Conservation (phyloP, 257 asterid genomes). For the Hygrophila difformis region DNA sequence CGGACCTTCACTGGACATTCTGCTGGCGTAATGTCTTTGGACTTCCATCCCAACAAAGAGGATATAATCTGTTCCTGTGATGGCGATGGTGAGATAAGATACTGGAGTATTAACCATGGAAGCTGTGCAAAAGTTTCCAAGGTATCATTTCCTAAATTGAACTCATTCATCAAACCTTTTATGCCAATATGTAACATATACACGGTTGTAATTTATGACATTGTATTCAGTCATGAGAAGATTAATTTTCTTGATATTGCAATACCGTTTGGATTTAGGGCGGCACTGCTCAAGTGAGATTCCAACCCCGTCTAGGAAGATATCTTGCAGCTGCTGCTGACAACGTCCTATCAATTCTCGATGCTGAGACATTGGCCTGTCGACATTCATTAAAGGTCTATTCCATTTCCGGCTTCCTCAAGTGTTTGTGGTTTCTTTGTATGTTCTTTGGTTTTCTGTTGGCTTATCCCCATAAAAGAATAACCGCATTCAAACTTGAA, state of each 20-base stretch:
- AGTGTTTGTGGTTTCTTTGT: no score
- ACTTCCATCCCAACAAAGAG: constrained; percentile 92
- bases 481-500: no score
- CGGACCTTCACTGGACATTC: constrained; percentile 90
- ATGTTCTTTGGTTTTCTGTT: no score
- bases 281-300: constrained; percentile 81
- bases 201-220: no score
- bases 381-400: constrained; percentile 72
- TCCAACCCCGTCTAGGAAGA: constrained; percentile 87
- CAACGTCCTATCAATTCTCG: no score
- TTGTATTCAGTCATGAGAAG: neutral
- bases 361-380: constrained; percentile 70
- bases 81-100: constrained; percentile 94
- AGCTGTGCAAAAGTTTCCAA: constrained; percentile 65
- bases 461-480: no score
- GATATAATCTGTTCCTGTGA: constrained; percentile 94
- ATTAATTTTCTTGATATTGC: constrained; percentile 3
- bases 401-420: neutral
- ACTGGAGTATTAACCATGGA: constrained; percentile 78
- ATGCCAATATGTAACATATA: no score
- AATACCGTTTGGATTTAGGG: constrained; percentile 43
- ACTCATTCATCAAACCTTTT: no score
- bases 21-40: constrained; percentile 79
- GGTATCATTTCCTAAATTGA: no score
- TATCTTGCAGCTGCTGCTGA: constrained; percentile 96